phyloP scores from a whole-genome alignment of 1,139 yeast species.

The Zhuliangozyma blackwelliae region DNA sequence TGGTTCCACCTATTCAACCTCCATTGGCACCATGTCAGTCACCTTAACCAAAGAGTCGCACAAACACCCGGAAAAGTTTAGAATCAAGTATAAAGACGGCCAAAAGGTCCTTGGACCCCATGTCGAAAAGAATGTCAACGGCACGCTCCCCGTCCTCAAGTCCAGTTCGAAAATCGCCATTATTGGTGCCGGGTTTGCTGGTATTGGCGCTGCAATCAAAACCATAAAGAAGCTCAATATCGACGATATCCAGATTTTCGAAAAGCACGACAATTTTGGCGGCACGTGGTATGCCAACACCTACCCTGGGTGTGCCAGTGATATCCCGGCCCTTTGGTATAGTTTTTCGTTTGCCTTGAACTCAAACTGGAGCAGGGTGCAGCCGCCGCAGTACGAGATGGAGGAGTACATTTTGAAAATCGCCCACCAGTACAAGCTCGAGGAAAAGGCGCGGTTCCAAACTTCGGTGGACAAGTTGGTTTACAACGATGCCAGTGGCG shows the following conservation, averaged over 20 bases:
- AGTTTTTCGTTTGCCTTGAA: slow-evolving; percentile 39
- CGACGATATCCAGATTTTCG: slow-evolving; percentile 37
- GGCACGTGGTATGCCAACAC: slow-evolving; percentile 55
- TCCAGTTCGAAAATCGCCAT: slow-evolving; percentile 31
- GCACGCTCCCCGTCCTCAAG: slow-evolving; percentile 18
- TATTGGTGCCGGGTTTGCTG: slow-evolving; percentile 49
- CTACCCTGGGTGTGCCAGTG: slow-evolving; percentile 53
- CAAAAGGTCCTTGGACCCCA: slow-evolving; percentile 22
- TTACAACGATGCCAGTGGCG: slow-evolving; percentile 27
- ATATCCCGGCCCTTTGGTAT: slow-evolving; percentile 49
- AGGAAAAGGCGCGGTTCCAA: slow-evolving; percentile 25
- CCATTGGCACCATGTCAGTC: slow-evolving; percentile 15
- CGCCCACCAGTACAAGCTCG: slow-evolving; percentile 31
- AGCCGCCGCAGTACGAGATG: slow-evolving; percentile 49
- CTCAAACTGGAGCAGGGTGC: slow-evolving; percentile 39
- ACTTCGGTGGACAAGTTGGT: slow-evolving; percentile 24
- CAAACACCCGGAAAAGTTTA: slow-evolving; percentile 26
- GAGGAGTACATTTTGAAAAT: slow-evolving; percentile 41
- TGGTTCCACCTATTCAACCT: too few species aligned
- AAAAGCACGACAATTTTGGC: slow-evolving; percentile 44
- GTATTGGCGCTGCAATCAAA: slow-evolving; percentile 33
- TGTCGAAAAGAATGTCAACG: slow-evolving; percentile 8
- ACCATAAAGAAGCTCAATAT: slow-evolving; percentile 26
- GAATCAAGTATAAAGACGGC: slow-evolving; percentile 28
- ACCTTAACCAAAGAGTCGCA: slow-evolving; percentile 32